Evolutionary conservation across 192 early-diverging fungal genomes (phyloP).

Genomic region (Entomortierella parvispora): DNA sequence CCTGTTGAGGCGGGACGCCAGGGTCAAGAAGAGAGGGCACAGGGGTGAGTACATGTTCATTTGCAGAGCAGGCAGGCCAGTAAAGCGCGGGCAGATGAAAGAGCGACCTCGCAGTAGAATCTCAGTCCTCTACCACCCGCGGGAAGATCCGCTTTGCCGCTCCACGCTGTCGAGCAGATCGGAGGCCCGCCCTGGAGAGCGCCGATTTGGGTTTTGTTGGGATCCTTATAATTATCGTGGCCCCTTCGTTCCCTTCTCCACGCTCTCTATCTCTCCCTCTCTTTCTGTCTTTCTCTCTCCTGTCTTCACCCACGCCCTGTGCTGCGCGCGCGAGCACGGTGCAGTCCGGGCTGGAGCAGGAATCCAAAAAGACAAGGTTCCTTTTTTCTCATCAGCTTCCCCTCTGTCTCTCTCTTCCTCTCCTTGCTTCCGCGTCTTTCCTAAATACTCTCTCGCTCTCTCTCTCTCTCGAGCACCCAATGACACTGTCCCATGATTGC

Average conservation of each 20-base stretch:
- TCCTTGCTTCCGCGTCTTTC: not conserved
- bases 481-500: not conserved
- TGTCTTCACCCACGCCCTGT: slow-evolving; percentile 2
- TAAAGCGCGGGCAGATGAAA: not conserved
- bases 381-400: not conserved
- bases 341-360: not conserved
- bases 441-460: not conserved
- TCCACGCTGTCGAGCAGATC: not conserved
- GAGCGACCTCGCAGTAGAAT: not conserved
- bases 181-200: too few relatives aligned
- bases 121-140: not conserved
- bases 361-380: not conserved
- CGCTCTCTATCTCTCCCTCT: not conserved
- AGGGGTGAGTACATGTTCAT: too few relatives aligned
- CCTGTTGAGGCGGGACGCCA: slow-evolving; percentile 44
- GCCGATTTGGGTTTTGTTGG: slow-evolving; percentile 36
- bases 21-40: too few relatives aligned
- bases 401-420: not conserved
- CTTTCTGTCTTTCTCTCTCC: not conserved
- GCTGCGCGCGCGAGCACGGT: not conserved
- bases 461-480: not conserved
- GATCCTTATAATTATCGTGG: slow-evolving; percentile 3
- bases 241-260: not conserved
- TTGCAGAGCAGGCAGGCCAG: too few relatives aligned
- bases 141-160: slow-evolving; percentile 1